Percentiles rank a stretch among this genome's conserved stretches.
phyloP scores from a whole-genome alignment of 495 filamentous ascomycete genomes.

The Hypomontagnella monticulosa region DNA sequence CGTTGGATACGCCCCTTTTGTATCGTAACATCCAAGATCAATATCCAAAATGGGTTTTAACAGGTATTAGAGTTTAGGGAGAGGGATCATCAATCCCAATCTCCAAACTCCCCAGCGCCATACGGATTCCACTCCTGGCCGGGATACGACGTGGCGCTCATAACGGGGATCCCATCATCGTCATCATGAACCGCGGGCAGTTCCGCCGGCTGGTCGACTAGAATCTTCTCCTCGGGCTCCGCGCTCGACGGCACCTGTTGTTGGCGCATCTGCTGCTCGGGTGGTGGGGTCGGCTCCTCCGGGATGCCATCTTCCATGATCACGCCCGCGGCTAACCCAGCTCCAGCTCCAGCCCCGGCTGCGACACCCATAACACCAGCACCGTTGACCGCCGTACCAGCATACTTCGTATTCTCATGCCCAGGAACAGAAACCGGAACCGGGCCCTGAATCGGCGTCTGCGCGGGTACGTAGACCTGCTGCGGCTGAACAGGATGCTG shows the following conservation, averaged over 20 bases:
- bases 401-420: conserved; percentile 43
- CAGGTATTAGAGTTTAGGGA: too few relatives aligned
- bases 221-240: conserved; percentile 62
- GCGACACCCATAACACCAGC: background rate
- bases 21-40: too few relatives aligned
- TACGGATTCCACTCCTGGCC: conserved; percentile 85
- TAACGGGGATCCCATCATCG: conserved; percentile 66
- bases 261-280: conserved; percentile 10
- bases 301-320: background rate
- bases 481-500: too few relatives aligned
- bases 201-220: conserved; percentile 47
- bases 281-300: conserved; percentile 29
- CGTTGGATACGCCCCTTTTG: too few relatives aligned
- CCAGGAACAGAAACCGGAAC: background rate
- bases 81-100: conserved; percentile 32
- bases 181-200: conserved; percentile 48
- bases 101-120: conserved; percentile 46
- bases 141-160: conserved; percentile 83
- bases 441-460: background rate
- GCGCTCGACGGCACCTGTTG: conserved; percentile 31
- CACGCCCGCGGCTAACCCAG: background rate
- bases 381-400: conserved; percentile 29
- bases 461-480: conserved; percentile 5
- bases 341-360: background rate
- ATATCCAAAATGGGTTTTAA: too few relatives aligned